Base-by-base conservation (phyloP, 331 rosid species). In the Saraca asoca region DNA sequence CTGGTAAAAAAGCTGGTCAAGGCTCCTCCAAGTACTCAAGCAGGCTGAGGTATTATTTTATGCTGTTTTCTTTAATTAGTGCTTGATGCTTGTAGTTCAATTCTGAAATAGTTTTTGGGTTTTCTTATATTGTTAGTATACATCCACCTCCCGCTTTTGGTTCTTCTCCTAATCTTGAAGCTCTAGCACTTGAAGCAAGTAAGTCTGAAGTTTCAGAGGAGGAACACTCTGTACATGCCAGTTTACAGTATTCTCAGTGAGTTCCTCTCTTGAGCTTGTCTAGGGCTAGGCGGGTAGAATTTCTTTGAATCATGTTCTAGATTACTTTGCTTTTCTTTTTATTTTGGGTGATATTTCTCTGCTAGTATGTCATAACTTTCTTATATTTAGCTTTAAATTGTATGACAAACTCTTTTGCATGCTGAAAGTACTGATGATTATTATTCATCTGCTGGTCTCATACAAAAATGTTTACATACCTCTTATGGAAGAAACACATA, bases 121-220 rank as follows among this genome's bases (percentile, higher is more conserved):
- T 68, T 58, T 15, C 72, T 39, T 68, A 20, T 69, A 48, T 37
- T 81, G 31, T 68, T 73, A 85, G 97, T 74, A 54, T 86, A 58
- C 97, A 83, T 74, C 99, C 99, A 62, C 97, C 97, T 54, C 99
- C 99, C 83, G 95, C 99, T 31, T 94, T 94, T 68, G 99, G 99
- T 48, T 94, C 99, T 62, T 94, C 96, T 68, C 95, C 96, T 69
- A 94, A 90, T 80, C 97, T 94, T 37, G 99, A 90, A 82, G 99
- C 96, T 57, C 86, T 88, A 54, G 92, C 91, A 62, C 97, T 88
- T 71, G 95, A 85, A 66, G 87, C 84, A 65, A 80, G 59, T 63
- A 68, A 73, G 6, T 58, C 76, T 60, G 78, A 80, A 67, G 90
- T 62, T 71, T 63, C 74, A 17, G 93, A 82, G 62, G 95, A 63